Conservation (phyloP, 2,329 filamentous ascomycete genomes). For the Aspergillus glaucus region DNA sequence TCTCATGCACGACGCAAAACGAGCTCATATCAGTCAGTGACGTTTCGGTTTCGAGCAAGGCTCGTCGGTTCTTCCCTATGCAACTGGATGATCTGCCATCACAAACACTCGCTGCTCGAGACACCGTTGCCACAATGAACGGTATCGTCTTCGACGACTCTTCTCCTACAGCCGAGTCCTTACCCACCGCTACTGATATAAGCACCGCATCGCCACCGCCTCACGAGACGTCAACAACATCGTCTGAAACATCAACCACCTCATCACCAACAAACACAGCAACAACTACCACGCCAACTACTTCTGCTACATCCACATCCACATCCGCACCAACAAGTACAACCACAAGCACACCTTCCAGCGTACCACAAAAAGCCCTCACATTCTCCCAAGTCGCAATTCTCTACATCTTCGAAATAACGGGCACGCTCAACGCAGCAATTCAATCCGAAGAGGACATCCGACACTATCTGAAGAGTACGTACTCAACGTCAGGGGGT, state of each 20-base stretch:
- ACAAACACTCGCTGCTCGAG: conserved; percentile 16
- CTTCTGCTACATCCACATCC: conserved; percentile 6
- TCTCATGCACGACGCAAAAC: conserved; percentile 81
- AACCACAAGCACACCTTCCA: conserved; percentile 5
- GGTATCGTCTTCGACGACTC: conserved; percentile 32
- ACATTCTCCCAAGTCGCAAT: conserved; percentile 33
- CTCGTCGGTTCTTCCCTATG: conserved; percentile 16
- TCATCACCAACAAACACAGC: conserved; percentile 13
- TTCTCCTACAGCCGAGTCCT: not conserved
- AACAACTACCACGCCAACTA: conserved; percentile 12
- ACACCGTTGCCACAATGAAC: conserved; percentile 26
- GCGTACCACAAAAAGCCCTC: conserved; percentile 18
- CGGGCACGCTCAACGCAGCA: conserved; percentile 24
- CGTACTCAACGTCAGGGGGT: conserved; percentile 16
- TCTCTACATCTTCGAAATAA: conserved; percentile 38
- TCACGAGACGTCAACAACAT: not conserved
- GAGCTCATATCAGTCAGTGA: conserved; percentile 79
- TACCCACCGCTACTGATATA: not conserved
- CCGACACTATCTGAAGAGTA: conserved; percentile 24
- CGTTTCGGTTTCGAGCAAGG: conserved; percentile 21
- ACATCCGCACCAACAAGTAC: not conserved
- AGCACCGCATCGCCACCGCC: not conserved
- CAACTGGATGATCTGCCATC: conserved; percentile 3
- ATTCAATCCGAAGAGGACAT: conserved; percentile 24
- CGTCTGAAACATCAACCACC: conserved; percentile 13